Percentiles rank a stretch among this genome's conserved stretches.
Evolutionary conservation across 441 rosid species (phyloP).

Genomic region (Capsella rubella): DNA sequence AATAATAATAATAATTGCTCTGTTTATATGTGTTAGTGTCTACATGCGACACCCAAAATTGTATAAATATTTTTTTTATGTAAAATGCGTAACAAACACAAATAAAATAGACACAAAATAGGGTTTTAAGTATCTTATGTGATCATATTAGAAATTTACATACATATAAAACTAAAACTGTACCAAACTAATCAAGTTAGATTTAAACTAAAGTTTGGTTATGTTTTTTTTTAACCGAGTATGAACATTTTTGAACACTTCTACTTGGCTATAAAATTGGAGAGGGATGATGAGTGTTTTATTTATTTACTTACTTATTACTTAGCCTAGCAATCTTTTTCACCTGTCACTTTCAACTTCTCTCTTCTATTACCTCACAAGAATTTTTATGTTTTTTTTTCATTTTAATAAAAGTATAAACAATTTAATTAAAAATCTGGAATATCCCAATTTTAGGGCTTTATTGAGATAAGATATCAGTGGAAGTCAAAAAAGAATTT

Average conservation of each 20-base stretch:
- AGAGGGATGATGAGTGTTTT: not conserved
- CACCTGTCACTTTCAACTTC: conserved; percentile 40
- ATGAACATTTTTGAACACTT: conserved; percentile 12
- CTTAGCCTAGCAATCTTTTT: conserved; percentile 34
- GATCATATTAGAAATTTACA: not conserved
- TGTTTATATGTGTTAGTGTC: conserved; percentile 57
- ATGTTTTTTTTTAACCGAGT: not conserved
- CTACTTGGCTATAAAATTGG: not conserved
- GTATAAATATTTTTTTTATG: conserved; percentile 14
- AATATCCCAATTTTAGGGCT: conserved; percentile 48
- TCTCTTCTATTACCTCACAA: conserved; percentile 37
- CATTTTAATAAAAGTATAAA: conserved; percentile 23
- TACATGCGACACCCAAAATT: conserved; percentile 60
- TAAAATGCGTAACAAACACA: conserved; percentile 13
- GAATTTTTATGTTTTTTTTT: conserved; percentile 25
- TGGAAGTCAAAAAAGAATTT: conserved; percentile 52
- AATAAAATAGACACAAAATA: not conserved
- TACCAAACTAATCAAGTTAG: conserved; percentile 19
- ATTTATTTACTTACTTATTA: not conserved
- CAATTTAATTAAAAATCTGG: conserved; percentile 40
- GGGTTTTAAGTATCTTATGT: conserved; percentile 22
- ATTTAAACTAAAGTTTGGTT: conserved; percentile 6
- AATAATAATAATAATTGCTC: not conserved
- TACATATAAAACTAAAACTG: not conserved
- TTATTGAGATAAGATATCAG: conserved; percentile 51